These are phyloP conservation scores for Akanthomyces uredinophilus DNA, from an alignment of 2,329 filamentous ascomycete species.

Conservation along the genomic window DNA sequence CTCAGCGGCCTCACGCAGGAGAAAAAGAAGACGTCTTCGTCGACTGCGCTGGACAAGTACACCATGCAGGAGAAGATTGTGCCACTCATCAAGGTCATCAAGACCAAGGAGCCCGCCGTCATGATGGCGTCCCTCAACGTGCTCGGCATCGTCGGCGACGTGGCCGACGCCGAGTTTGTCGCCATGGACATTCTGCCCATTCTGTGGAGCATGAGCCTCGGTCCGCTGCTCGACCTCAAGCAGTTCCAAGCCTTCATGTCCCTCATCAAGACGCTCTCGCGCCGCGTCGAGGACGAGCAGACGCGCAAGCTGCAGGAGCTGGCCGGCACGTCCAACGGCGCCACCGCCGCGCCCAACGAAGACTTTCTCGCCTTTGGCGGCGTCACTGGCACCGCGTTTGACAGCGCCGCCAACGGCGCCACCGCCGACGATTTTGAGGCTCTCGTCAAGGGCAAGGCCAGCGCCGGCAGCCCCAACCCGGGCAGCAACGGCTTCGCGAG, in stretches of 20 bases:
- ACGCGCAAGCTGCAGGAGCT: constrained; percentile 83
- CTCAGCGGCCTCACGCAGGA: constrained; percentile 64
- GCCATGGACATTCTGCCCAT: constrained; percentile 87
- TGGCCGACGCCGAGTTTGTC: constrained; percentile 84
- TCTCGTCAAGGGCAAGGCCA: constrained; percentile 68
- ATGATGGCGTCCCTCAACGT: constrained; percentile 91
- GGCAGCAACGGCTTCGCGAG: constrained; percentile 39
- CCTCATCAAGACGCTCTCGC: constrained; percentile 74
- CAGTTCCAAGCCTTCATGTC: constrained; percentile 90
- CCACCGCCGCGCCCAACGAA: constrained; percentile 47
- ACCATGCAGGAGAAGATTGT: constrained; percentile 98
- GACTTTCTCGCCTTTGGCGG: constrained; percentile 69
- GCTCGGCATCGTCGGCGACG: constrained; percentile 73
- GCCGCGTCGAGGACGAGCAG: constrained; percentile 82
- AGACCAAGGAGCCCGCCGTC: constrained; percentile 95
- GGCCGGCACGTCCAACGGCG: constrained; percentile 51
- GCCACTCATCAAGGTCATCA: constrained; percentile 84
- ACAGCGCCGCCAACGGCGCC: constrained; percentile 45
- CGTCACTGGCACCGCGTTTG: constrained; percentile 56
- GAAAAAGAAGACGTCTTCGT: constrained; percentile 59
- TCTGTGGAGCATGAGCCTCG: constrained; percentile 86
- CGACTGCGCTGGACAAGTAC: constrained; percentile 88
- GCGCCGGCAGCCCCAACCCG: constrained; percentile 20
- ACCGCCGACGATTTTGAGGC: constrained; percentile 76
- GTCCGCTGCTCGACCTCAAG: constrained; percentile 77